A percentile compares a stretch with the other conserved stretches of the same genome.
phyloP scores from a whole-genome alignment of 768 basidiomycete species.

The Pisolithus tinctorius region DNA sequence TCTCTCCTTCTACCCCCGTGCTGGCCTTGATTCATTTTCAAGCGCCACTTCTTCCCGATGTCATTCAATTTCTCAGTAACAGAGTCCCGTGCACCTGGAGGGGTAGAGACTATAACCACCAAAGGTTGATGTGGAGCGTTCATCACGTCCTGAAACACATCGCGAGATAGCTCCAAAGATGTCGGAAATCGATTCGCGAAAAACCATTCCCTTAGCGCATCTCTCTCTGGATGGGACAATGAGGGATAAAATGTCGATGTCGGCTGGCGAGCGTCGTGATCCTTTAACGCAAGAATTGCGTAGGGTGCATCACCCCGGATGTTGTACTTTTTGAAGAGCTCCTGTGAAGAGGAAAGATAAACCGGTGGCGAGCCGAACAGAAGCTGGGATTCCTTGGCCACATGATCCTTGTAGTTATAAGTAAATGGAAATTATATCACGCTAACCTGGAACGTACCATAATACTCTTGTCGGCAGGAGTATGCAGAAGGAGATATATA shows the following conservation, averaged over 20 bases:
- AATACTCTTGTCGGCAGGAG: slow-evolving; percentile 23
- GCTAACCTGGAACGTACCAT: slow-evolving; percentile 22
- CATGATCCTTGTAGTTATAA: slow-evolving; percentile 32
- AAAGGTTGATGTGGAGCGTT: slow-evolving; percentile 67
- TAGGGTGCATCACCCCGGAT: slow-evolving; percentile 40
- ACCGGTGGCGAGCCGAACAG: slow-evolving; percentile 45
- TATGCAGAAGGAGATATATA: slow-evolving; percentile 54
- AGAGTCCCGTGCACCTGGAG: slow-evolving; percentile 27
- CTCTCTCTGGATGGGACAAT: background rate
- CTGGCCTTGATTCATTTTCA: slow-evolving; percentile 4
- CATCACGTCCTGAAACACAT: slow-evolving; percentile 84
- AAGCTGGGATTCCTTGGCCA: slow-evolving; percentile 50
- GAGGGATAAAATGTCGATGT: slow-evolving; percentile 34
- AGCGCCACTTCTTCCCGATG: slow-evolving; percentile 56
- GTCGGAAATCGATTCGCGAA: slow-evolving; percentile 66
- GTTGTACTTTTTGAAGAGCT: slow-evolving; percentile 28
- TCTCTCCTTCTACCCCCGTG: slow-evolving; percentile 31
- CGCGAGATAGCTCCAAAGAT: slow-evolving; percentile 64
- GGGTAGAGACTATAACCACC: slow-evolving; percentile 66
- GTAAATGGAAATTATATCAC: background rate
- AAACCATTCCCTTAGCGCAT: slow-evolving; percentile 47
- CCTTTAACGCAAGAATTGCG: slow-evolving; percentile 63
- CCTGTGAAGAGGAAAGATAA: slow-evolving; percentile 31
- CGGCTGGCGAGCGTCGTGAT: slow-evolving; percentile 42
- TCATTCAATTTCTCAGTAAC: slow-evolving; percentile 44